These are phyloP conservation scores for Cryptococcus deneoformans DNA, from an alignment of 1,284 basidiomycete genomes.

Conservation along the genomic window DNA sequence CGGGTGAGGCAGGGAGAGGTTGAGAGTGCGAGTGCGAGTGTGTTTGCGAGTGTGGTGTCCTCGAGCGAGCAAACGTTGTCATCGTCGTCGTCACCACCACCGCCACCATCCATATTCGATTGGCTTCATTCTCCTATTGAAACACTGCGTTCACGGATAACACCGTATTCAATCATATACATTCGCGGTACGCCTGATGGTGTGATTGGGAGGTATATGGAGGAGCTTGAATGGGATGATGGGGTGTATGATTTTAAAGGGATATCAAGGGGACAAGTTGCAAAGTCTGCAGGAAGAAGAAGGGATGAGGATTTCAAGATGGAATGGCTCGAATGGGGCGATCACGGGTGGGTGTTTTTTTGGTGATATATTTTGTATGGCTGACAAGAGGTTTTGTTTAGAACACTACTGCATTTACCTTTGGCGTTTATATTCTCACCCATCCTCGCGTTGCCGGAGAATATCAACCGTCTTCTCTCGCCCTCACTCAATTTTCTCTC, in stretches of 20 bases:
- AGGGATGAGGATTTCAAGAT: constrained; percentile 14
- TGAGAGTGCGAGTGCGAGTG: no score
- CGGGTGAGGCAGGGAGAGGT: neutral
- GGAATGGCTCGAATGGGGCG: constrained; percentile 39
- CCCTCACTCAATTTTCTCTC: constrained; percentile 29
- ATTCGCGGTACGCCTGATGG: constrained; percentile 40
- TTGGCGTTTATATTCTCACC: constrained; percentile 34
- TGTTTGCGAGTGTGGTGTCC: no score
- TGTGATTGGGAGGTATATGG: constrained; percentile 45
- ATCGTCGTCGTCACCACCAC: neutral
- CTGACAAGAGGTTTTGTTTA: constrained; percentile 8
- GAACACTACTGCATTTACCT: constrained; percentile 37
- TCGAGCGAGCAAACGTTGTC: neutral
- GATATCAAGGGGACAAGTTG: constrained; percentile 22
- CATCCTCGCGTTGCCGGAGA: constrained; percentile 22
- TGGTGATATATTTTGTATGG: neutral
- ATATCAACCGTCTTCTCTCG: constrained; percentile 17
- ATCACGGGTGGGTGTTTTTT: constrained; percentile 34
- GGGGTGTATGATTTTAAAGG: constrained; percentile 39
- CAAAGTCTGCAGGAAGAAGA: constrained; percentile 8
- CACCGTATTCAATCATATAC: constrained; percentile 40
- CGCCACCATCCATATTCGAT: neutral
- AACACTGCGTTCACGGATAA: constrained; percentile 17
- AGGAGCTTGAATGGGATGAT: constrained; percentile 44
- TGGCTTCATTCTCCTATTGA: constrained; percentile 23